Conservation (phyloP, 495 filamentous ascomycete species). For the Echria macrotheca region DNA sequence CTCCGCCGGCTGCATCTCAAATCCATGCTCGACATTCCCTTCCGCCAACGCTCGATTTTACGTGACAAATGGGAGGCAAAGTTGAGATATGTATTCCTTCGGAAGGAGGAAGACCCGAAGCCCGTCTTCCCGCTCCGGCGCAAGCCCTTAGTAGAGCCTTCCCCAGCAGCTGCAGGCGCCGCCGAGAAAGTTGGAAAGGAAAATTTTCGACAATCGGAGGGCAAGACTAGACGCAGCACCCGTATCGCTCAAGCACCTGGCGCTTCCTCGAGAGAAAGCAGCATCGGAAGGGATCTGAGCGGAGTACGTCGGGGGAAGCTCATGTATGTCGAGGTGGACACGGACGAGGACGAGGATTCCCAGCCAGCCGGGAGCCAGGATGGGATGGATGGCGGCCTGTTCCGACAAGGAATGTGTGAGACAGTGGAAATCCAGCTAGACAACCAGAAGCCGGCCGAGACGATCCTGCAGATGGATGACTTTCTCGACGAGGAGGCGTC, state of each 20-base stretch:
- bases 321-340: slow-evolving; percentile 31
- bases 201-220: no score
- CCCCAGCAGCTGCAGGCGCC: background rate
- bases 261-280: slow-evolving; percentile 14
- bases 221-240: background rate
- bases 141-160: background rate
- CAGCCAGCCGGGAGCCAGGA: background rate
- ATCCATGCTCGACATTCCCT: slow-evolving; percentile 66
- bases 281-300: slow-evolving; percentile 15
- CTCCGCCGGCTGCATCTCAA: slow-evolving; percentile 65
- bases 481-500: slow-evolving; percentile 85
- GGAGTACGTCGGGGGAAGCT: slow-evolving; percentile 5
- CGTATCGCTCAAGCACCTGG: background rate
- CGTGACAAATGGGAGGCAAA: slow-evolving; percentile 65
- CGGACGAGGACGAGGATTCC: slow-evolving; percentile 24
- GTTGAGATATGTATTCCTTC: slow-evolving; percentile 59
- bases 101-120: slow-evolving; percentile 48
- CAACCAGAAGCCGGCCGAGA: slow-evolving; percentile 71
- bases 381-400: slow-evolving; percentile 7
- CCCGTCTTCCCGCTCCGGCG: slow-evolving; percentile 23
- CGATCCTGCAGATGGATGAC: slow-evolving; percentile 68
- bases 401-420: slow-evolving; percentile 73
- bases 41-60: slow-evolving; percentile 71
- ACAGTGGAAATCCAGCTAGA: slow-evolving; percentile 76
- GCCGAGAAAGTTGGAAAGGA: no score